phyloP scores from a whole-genome alignment of 1,284 basidiomycete genomes.

The Hymenochaete sp. region DNA sequence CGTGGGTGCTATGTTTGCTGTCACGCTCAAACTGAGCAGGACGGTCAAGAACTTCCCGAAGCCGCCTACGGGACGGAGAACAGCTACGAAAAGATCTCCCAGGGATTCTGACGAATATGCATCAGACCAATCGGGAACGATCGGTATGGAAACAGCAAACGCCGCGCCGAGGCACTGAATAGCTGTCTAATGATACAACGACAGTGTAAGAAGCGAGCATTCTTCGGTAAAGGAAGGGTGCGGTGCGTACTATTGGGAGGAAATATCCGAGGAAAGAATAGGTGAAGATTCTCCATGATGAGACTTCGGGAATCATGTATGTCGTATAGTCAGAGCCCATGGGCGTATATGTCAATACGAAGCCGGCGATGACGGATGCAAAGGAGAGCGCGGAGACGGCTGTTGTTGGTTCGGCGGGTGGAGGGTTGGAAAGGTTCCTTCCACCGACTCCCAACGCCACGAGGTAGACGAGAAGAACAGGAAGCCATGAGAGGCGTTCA shows the following conservation, averaged over 20 bases:
- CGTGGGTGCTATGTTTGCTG: conserved; percentile 77
- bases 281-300: conserved; percentile 59
- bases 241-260: conserved; percentile 48
- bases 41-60: conserved; percentile 87
- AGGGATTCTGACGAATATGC: conserved; percentile 55
- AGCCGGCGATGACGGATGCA: conserved; percentile 64
- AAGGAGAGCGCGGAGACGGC: conserved; percentile 50
- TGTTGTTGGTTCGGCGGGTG: conserved; percentile 41
- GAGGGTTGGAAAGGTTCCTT: conserved; percentile 46
- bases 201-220: background rate
- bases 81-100: conserved; percentile 67
- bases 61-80: conserved; percentile 59
- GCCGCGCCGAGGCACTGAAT: conserved; percentile 75
- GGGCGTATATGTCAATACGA: conserved; percentile 58
- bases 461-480: conserved; percentile 69
- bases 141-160: conserved; percentile 46
- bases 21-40: conserved; percentile 71
- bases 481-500: conserved; percentile 71
- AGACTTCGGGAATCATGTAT: conserved; percentile 50
- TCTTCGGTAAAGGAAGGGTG: background rate
- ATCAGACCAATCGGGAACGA: conserved; percentile 60
- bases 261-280: conserved; percentile 71
- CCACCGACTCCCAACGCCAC: conserved; percentile 68
- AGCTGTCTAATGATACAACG: conserved; percentile 31
- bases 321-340: conserved; percentile 68